Evolutionary conservation across 176 grass and related monocot species (phyloP).

Genomic region (Oropetium thomaeum): DNA sequence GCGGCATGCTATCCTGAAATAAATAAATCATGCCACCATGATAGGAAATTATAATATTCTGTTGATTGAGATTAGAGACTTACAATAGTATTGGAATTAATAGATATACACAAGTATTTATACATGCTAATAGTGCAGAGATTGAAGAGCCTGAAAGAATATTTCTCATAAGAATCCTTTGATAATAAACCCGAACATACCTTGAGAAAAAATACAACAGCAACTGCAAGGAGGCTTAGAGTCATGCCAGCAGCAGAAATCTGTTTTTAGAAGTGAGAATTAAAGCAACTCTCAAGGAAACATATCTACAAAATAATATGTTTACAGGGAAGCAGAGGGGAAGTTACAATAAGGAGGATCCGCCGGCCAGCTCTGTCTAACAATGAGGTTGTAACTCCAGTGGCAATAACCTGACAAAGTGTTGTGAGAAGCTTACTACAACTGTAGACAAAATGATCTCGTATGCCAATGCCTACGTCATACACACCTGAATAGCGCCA

Average conservation of each 20-base stretch:
- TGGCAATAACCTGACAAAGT: conserved; percentile 71
- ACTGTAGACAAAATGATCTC: not conserved
- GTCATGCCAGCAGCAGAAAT: conserved; percentile 76
- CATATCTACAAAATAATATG: conserved; percentile 5
- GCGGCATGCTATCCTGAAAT: conserved; percentile 55
- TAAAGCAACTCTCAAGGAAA: conserved; percentile 2
- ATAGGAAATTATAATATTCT: not conserved
- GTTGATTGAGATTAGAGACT: not conserved
- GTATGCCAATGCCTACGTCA: not conserved
- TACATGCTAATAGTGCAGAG: not conserved
- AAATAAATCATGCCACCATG: conserved; percentile 20
- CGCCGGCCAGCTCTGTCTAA: conserved; percentile 89
- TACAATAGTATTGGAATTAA: not conserved
- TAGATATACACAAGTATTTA: not conserved
- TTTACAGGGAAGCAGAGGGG: not conserved
- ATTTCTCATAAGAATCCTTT: not conserved
- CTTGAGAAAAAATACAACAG: conserved; percentile 81
- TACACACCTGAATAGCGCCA: conserved; percentile 87
- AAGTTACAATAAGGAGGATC: conserved; percentile 91
- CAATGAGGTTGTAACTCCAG: conserved; percentile 85
- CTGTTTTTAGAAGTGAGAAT: conserved; percentile 44
- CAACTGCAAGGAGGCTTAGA: conserved; percentile 78
- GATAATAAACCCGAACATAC: conserved; percentile 29
- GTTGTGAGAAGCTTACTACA: conserved; percentile 13
- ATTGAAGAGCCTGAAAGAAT: not conserved